Conservation (phyloP, 805 yeast genomes). For the Ogataea pini region DNA sequence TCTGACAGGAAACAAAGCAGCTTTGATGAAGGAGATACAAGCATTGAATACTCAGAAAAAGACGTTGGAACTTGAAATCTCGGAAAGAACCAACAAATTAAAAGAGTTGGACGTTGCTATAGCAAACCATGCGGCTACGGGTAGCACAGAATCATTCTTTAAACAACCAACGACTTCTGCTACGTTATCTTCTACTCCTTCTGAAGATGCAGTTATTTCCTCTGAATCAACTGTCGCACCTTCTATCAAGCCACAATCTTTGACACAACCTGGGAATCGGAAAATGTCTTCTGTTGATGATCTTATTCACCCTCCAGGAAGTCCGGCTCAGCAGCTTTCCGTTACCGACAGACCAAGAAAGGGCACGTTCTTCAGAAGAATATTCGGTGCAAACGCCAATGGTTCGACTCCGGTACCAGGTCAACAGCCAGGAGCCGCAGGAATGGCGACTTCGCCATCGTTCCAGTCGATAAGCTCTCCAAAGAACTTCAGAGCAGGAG, state of each 20-base stretch:
- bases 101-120: slow-evolving; percentile 18
- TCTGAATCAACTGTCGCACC: background rate
- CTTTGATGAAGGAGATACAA: slow-evolving; percentile 50
- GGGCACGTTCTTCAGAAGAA: slow-evolving; percentile 32
- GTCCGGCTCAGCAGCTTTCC: background rate
- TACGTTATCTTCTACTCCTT: slow-evolving; percentile 8
- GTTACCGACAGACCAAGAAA: slow-evolving; percentile 23
- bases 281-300: slow-evolving; percentile 18
- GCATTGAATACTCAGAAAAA: slow-evolving; percentile 49
- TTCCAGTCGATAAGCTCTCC: slow-evolving; percentile 33
- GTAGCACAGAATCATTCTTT: slow-evolving; percentile 12
- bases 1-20: slow-evolving; percentile 42
- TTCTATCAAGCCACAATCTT: background rate
- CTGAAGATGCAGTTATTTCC: background rate
- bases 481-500: slow-evolving; percentile 34
- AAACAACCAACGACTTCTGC: slow-evolving; percentile 13
- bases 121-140: background rate
- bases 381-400: slow-evolving; percentile 27
- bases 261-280: no score
- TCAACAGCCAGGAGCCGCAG: slow-evolving; percentile 6
- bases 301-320: background rate
- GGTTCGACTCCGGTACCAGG: slow-evolving; percentile 2
- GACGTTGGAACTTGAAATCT: slow-evolving; percentile 47
- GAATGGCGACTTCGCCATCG: slow-evolving; percentile 22
- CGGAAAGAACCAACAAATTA: slow-evolving; percentile 20